phyloP scores from a whole-genome alignment of 805 yeast genomes.

The Lipomyces chichibuensis region DNA sequence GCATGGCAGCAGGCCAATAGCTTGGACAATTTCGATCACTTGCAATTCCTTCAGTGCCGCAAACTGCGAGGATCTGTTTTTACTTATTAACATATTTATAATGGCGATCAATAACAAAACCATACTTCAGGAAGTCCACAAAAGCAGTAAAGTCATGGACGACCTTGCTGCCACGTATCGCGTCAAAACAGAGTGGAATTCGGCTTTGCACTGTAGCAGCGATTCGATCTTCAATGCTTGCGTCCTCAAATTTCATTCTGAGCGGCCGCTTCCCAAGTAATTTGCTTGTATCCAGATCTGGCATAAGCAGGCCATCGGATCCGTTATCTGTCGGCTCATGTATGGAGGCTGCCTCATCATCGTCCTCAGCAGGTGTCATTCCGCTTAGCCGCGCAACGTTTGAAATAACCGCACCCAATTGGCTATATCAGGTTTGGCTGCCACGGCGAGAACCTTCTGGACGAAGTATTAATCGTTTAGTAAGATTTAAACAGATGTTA shows the following conservation, averaged over 20 bases:
- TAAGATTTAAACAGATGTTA: background rate
- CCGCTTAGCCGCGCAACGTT: background rate
- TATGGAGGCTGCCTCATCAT: background rate
- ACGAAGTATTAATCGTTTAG: background rate
- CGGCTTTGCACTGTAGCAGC: background rate
- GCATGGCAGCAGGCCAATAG: slow-evolving; percentile 6
- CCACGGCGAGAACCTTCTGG: background rate
- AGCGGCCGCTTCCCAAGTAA: background rate
- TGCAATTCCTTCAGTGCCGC: background rate
- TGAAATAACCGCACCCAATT: background rate
- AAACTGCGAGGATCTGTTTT: background rate
- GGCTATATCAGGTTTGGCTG: background rate
- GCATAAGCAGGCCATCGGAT: background rate
- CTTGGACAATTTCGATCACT: background rate
- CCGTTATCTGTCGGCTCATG: background rate
- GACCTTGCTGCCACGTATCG: background rate
- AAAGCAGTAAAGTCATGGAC: background rate
- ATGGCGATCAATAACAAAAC: background rate
- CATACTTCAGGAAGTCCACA: background rate
- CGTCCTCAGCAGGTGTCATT: background rate
- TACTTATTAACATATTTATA: background rate
- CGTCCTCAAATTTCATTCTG: background rate
- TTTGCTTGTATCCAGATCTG: background rate
- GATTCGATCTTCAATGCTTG: background rate
- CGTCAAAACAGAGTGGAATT: slow-evolving; percentile 2